These are phyloP conservation scores for Chlorociboria aeruginascens DNA, from an alignment of 495 filamentous ascomycete genomes.

Conservation along the genomic window DNA sequence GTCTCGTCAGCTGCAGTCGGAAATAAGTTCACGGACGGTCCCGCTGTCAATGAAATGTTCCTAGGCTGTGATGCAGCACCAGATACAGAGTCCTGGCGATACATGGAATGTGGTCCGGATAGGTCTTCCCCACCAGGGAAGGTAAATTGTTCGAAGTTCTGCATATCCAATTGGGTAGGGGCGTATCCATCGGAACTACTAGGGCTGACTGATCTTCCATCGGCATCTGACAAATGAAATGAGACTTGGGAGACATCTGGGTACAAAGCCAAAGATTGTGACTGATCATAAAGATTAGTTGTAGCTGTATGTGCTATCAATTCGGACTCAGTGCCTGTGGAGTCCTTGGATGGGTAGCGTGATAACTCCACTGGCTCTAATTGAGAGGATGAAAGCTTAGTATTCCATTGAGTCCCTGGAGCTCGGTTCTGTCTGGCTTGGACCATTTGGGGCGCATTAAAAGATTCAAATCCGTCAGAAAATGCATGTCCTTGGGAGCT, in stretches of 20 bases:
- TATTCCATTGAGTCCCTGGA: conserved; percentile 8
- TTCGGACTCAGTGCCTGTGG: conserved; percentile 15
- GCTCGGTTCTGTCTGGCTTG: conserved; percentile 1
- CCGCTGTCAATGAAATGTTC: conserved; percentile 2
- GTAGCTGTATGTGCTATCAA: conserved; percentile 1
- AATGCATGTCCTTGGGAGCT: conserved; percentile 8
- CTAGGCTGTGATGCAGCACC: neutral
- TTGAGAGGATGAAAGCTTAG: neutral
- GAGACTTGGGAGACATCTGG: conserved; percentile 14
- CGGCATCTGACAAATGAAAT: conserved; percentile 18
- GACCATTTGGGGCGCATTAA: conserved; percentile 3
- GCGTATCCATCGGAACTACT: conserved; percentile 10
- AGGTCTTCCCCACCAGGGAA: conserved; percentile 8
- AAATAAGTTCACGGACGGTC: conserved; percentile 8
- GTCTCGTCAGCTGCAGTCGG: conserved; percentile 11
- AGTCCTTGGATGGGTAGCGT: conserved; percentile 14
- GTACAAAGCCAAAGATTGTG: conserved; percentile 11
- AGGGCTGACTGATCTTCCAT: conserved; percentile 17
- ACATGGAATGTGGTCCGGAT: conserved; percentile 1
- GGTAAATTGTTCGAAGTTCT: conserved; percentile 12
- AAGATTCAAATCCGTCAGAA: conserved; percentile 14
- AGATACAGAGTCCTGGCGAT: conserved; percentile 10
- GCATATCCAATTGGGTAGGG: conserved; percentile 13
- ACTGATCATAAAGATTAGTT: conserved; percentile 16
- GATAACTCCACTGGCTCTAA: conserved; percentile 8